Evolutionary conservation across 345 rosid species (phyloP), one percentile per base, ranked within the genome.

Genomic region (Brassica cretica): DNA sequence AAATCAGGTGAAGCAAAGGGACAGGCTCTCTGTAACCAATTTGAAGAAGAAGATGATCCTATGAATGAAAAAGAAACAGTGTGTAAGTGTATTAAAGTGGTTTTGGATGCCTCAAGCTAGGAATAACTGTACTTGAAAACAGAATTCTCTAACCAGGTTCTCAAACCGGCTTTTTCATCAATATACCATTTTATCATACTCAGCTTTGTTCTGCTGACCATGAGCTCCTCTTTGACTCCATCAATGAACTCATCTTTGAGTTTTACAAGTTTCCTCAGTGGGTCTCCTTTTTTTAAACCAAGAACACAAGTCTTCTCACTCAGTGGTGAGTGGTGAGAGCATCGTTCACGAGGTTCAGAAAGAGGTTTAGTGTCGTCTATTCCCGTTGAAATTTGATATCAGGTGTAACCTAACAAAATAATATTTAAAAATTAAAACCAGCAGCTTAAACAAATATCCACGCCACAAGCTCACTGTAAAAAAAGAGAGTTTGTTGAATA

Each of bases 171-270:
- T 32, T 32, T 32, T 32, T 32, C 35, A 4, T 32, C 35, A 32
- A 32, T 32, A 32, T 32, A 32, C 35, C 35, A 32, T 32, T 32
- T 8, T 35, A 21, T 35, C 41, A 8, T 35, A 1, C 41, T 35
- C 41, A 35, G 8, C 41, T 6, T 46, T 85, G 90, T 75, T 58
- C 11, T 66, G 91, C 46, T 39, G 14, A 39, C 35, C 81, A 83
- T 70, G 80, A 88, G 71, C 93, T 91, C 64, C 87, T 92, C 74
- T 21, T 94, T 39, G 94, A 92, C 74, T 84, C 89, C 80, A 85
- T 88, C 24, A 21, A 21, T 21, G 24, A 21, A 21, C 24, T 0
- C 24, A 21, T 21, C 24, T 21, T 21, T 21, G 24, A 21, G 24
- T 21, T 21, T 21, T 21, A 21, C 24, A 21, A 21, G 24, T 21